Evolutionary conservation across 495 filamentous ascomycete genomes (phyloP), one percentile per base, ranked within the genome.

Genomic region (Aspergillus baeticus): DNA sequence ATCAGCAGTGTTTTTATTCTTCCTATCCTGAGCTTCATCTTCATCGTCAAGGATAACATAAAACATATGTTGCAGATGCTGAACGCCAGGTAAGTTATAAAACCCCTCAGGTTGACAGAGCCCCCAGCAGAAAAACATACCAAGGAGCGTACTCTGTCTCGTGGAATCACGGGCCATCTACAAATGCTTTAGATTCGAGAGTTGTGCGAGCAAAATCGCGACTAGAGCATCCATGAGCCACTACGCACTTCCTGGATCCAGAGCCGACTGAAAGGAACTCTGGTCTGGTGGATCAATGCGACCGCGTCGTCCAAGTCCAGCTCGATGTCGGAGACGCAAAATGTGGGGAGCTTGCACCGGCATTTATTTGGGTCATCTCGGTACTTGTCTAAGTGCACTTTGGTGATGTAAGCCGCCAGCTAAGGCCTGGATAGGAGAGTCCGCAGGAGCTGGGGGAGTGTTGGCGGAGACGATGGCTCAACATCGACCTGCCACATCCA

Each of bases 171-270:
- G 37, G 35, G n/a, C n/a, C n/a, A n/a, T n/a, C n/a, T 53, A 47
- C 22, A 66, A 47, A 37, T 11, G 47, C 18, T 15, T 55, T 17
- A 63, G 60, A 37, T 35, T 62, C 18, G 58, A 31, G 6, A 53
- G 36, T 33, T 57, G 57, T 23, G 63, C 39, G 15, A 63, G 14
- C 23, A 66, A 43, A 21, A 66, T 33, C 7, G 63, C 63, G n/a
- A 66, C 42, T 31, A 63, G 34, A 8, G 60, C 63, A 57, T 66
- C 60, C 20, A 57, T 47, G 54, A 53, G 33, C 57, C 57, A 26
- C 45, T n/a, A 10, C 33, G 51, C 31, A 66, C 21, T 41, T 44
- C 57, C 17, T 57, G 50, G 11, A 58, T 59, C 63, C 63, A 66
- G 18, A 17, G n/a, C 14, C 57, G 46, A 29, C 18, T 47, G 45